phyloP scores from a whole-genome alignment of 768 basidiomycete genomes.

The Kwoniella mangroviensis region DNA sequence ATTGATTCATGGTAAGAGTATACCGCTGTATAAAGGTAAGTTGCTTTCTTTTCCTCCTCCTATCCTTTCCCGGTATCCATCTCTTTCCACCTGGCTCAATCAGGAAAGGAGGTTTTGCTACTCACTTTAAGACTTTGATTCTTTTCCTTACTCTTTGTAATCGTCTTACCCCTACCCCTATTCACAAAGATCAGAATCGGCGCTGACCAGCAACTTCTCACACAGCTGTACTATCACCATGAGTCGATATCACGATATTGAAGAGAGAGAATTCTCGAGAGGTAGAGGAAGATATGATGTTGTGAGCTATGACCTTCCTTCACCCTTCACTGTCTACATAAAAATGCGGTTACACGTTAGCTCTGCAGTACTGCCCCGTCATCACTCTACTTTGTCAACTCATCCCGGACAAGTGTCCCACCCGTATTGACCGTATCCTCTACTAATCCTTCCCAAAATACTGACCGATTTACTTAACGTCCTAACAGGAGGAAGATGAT shows the following conservation, averaged over 20 bases:
- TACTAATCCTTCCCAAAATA: not conserved
- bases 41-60: constrained; percentile 1
- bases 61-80: not conserved
- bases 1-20: not conserved
- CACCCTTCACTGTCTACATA: not conserved
- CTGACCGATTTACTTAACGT: not conserved
- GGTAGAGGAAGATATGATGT: constrained; percentile 7
- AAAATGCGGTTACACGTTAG: not conserved
- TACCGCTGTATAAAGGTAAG: constrained; percentile 2
- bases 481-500: constrained; percentile 7
- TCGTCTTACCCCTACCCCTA: not conserved
- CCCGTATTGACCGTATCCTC: not conserved
- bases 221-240: constrained; percentile 7
- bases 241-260: constrained; percentile 22
- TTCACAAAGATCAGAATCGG: not conserved
- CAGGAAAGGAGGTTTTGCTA: not conserved
- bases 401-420: not conserved
- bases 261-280: constrained; percentile 18
- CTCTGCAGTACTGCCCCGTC: not conserved
- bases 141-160: not conserved
- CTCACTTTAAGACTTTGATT: not conserved
- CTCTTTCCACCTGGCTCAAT: not conserved
- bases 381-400: not conserved
- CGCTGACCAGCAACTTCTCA: not conserved
- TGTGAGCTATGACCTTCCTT: constrained; percentile 6